These are phyloP conservation scores for Teratosphaeria viscida DNA, from an alignment of 2,329 filamentous ascomycete genomes.

Conservation along the genomic window DNA sequence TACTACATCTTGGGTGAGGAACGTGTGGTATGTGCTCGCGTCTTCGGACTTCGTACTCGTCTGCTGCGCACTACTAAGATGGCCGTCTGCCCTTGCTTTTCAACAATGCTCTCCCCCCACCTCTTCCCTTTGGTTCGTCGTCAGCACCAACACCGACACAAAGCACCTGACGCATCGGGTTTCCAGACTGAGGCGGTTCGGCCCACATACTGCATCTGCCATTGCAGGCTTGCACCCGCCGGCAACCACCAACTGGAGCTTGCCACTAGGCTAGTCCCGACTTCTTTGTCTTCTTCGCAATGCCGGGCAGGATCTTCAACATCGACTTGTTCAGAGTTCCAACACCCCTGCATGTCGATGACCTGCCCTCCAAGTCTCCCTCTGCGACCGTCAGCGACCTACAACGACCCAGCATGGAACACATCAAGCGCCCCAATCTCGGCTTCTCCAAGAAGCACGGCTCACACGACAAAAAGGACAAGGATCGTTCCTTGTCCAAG, in stretches of 20 bases:
- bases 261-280: background rate
- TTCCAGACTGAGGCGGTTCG: constrained; percentile 4
- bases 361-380: constrained; percentile 7
- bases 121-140: background rate
- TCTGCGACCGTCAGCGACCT: constrained; percentile 9
- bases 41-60: background rate
- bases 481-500: constrained; percentile 20
- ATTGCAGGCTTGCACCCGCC: background rate
- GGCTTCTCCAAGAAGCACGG: constrained; percentile 11
- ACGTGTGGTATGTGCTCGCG: background rate
- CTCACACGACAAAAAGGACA: constrained; percentile 8
- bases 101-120: background rate
- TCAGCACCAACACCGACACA: background rate
- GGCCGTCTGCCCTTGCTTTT: background rate
- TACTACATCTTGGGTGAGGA: background rate
- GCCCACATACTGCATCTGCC: background rate
- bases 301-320: constrained; percentile 25
- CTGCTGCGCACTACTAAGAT: background rate
- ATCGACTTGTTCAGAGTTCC: constrained; percentile 17
- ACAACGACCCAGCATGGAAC: constrained; percentile 24
- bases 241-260: background rate
- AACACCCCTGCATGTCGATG: constrained; percentile 5
- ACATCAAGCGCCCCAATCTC: constrained; percentile 23
- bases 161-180: background rate
- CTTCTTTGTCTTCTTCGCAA: constrained; percentile 7